These are phyloP conservation scores for Paramecium bursaria DNA, from an alignment of 73 alveolate species.

Conservation along the genomic window DNA sequence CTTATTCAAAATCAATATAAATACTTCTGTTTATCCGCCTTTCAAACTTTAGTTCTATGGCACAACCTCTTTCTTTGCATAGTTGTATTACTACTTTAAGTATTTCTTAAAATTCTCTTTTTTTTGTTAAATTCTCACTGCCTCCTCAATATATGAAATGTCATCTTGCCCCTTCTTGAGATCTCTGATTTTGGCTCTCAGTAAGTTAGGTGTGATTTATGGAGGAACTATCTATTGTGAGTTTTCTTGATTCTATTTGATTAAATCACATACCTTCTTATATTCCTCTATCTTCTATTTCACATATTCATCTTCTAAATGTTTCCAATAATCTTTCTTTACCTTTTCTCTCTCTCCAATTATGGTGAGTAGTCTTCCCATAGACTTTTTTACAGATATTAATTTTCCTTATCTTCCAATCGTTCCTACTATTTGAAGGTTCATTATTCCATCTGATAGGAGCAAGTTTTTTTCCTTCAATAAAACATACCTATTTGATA, in stretches of 20 bases:
- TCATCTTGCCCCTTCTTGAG: slow-evolving; percentile 63
- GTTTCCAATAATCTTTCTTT: slow-evolving; percentile 75
- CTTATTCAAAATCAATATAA: background rate
- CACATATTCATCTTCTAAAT: slow-evolving; percentile 80
- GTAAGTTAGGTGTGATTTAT: slow-evolving; percentile 58
- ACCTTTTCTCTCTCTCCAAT: slow-evolving; percentile 80
- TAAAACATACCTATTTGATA: slow-evolving; percentile 74
- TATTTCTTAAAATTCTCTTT: slow-evolving; percentile 40
- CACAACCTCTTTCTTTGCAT: slow-evolving; percentile 60
- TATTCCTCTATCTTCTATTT: slow-evolving; percentile 69
- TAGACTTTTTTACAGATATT: slow-evolving; percentile 70
- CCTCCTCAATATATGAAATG: slow-evolving; percentile 62
- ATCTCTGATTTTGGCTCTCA: slow-evolving; percentile 68
- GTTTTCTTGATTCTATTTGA: slow-evolving; percentile 8
- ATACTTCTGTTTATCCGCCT: slow-evolving; percentile 49
- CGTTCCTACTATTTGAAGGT: slow-evolving; percentile 42
- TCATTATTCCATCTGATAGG: slow-evolving; percentile 70
- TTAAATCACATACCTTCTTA: slow-evolving; percentile 7
- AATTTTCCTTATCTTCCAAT: slow-evolving; percentile 66
- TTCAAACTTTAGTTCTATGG: background rate
- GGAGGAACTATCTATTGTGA: slow-evolving; percentile 44
- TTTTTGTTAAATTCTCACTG: slow-evolving; percentile 31
- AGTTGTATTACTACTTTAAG: slow-evolving; percentile 56
- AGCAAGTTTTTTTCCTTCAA: slow-evolving; percentile 83
- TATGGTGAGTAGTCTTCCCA: slow-evolving; percentile 80